Evolutionary conservation across 805 yeast species (phyloP), one percentile per base, ranked within the genome.

Genomic region (Zygotorulaspora sp.): DNA sequence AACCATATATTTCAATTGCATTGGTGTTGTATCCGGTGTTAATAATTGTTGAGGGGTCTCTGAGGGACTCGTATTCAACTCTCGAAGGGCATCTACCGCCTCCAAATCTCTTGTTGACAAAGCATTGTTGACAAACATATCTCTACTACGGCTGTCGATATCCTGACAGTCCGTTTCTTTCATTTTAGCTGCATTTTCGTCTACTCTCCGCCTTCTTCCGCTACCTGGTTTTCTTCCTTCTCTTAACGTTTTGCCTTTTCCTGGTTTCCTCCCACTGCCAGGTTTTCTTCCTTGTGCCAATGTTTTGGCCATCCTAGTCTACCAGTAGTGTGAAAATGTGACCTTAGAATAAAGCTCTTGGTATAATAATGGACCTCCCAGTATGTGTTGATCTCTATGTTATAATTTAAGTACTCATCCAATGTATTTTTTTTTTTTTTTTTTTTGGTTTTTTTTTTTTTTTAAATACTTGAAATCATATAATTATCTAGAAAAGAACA

Each of bases 221-320:
- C 61, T 54, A 8, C 64, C 64, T 6, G 62, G 61, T 37, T 59
- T 58, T 32, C 63, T 51, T 12, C 64, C 64, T 38, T 59, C 57
- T 30, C 52, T 48, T 25, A 59, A 34, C 12, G 63, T 59, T 45
- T 59, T 59, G 9, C 55, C 62, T 30, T 55, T 58, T 13, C 64
- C 64, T 1, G 64, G 63, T 32, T 57, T 59, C 35, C 64, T 51
- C 5, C 64, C 64, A 40, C 61, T 54, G 1, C 64, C 64, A 5
- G 63, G 63, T 30, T 58, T 59, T 32, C 64, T 50, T 7, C 64
- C 64, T 40, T 58, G 59, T 14, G 61, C 61, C 36, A 59, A 47
- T 19, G 62, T 59, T 46, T 59, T 59, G 13, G 63, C 64, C 64
- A 59, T 58, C 10, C n/a, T n/a, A n/a, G n/a, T n/a, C n/a, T n/a